Evolutionary conservation across 805 yeast species (phyloP).

Genomic region (Saccharomycodes ludwigii): DNA sequence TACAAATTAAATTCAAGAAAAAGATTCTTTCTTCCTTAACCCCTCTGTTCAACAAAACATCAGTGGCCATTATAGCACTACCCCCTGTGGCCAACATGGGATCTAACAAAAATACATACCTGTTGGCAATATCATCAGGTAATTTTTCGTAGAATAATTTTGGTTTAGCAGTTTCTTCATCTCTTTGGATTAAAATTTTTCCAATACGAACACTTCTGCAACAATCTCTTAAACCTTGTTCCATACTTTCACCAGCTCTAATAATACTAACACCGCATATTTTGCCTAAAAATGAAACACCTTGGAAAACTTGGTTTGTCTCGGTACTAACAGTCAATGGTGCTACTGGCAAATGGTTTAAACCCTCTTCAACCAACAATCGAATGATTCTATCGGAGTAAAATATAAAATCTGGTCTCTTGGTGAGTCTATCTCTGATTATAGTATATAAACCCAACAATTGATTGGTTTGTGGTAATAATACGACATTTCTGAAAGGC

Average conservation of each 20-base stretch:
- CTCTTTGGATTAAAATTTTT: constrained; percentile 91
- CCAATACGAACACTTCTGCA: constrained; percentile 95
- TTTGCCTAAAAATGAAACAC: constrained; percentile 76
- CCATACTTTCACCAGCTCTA: constrained; percentile 99
- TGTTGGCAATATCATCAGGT: constrained; percentile 80
- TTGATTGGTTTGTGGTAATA: constrained; percentile 84
- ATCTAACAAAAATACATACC: constrained; percentile 85
- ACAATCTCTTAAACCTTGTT: constrained; percentile 94
- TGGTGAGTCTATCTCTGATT: constrained; percentile 70
- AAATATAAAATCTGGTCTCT: constrained; percentile 86
- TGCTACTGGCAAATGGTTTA: constrained; percentile 87
- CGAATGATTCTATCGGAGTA: constrained; percentile 93
- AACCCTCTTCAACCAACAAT: constrained; percentile 86
- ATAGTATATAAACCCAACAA: constrained; percentile 77
- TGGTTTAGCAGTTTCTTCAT: constrained; percentile 93
- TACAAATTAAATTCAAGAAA: constrained; percentile 82
- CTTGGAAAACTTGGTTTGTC: constrained; percentile 57
- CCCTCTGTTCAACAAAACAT: constrained; percentile 76
- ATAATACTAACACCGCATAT: constrained; percentile 97
- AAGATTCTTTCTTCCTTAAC: constrained; percentile 79
- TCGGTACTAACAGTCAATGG: constrained; percentile 59
- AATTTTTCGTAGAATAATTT: constrained; percentile 85
- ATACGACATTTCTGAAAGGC: constrained; percentile 38
- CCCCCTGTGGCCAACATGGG: constrained; percentile 99
- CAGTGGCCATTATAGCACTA: constrained; percentile 93